Evolutionary conservation across 805 yeast species (phyloP).

Genomic region (Kurtzmaniella cleridarum): DNA sequence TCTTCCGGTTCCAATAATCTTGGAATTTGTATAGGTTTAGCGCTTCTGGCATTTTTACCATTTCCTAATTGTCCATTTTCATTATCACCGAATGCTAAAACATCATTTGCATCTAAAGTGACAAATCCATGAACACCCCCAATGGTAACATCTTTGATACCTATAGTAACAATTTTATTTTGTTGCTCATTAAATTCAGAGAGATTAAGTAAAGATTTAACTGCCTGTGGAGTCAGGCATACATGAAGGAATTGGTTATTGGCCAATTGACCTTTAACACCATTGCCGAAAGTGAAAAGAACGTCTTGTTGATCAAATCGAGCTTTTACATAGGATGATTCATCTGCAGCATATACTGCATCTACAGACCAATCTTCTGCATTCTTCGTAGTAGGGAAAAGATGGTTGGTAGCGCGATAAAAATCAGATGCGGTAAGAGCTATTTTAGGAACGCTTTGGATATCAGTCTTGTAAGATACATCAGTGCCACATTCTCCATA

Average conservation of each 20-base stretch:
- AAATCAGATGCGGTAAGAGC: constrained; percentile 13
- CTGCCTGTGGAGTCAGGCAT: constrained; percentile 57
- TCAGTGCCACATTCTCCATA: constrained; percentile 81
- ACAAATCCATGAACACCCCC: constrained; percentile 66
- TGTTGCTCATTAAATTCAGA: constrained; percentile 50
- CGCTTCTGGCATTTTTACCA: constrained; percentile 60
- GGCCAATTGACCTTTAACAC: constrained; percentile 83
- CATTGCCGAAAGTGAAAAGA: constrained; percentile 72
- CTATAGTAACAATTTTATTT: constrained; percentile 38
- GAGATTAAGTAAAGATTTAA: constrained; percentile 44
- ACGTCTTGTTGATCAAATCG: constrained; percentile 17
- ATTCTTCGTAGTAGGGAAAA: constrained; percentile 37
- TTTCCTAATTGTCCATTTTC: constrained; percentile 80
- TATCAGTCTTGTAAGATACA: constrained; percentile 59
- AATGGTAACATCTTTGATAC: constrained; percentile 47
- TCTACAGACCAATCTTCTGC: constrained; percentile 39
- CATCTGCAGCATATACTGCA: constrained; percentile 65
- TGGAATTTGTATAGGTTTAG: constrained; percentile 52
- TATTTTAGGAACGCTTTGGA: constrained; percentile 63
- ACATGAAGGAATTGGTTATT: constrained; percentile 71
- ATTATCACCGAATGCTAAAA: constrained; percentile 80
- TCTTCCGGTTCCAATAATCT: constrained; percentile 52
- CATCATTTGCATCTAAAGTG: constrained; percentile 50
- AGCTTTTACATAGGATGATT: constrained; percentile 38
- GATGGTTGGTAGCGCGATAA: constrained; percentile 11